Evolutionary conservation across 2,329 filamentous ascomycete species (phyloP), one percentile per base, ranked within the genome.

Genomic region (Ophiostoma triangulosporum): DNA sequence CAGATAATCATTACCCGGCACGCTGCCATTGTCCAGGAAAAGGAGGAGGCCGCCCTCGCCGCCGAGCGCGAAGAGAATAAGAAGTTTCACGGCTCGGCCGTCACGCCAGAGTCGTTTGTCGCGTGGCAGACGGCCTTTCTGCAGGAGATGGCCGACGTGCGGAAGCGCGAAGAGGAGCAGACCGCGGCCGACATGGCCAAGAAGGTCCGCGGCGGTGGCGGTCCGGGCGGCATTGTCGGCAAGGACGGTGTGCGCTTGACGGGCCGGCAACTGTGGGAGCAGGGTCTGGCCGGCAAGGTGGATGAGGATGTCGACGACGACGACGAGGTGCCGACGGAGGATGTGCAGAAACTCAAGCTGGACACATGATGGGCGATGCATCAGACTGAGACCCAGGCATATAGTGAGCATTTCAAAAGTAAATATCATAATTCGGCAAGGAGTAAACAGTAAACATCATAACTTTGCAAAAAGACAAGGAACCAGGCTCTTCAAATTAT

Each of bases 41-140:
- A 72, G 3, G 80, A 84, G 59, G 78, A 83, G 63, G 69, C 62
- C 14, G 54, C 70, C 14, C 66, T 74, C 6, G 79, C 73, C 11
- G 79, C 77, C 1, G 93, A 98, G 70, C 82, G 86, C 57, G 89
- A 93, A 67, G 93, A 98, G 73, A 98, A 98, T 67, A 81, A 84
- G 62, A 97, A 96, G 69, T 98, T 98, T 68, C 86, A 95, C 66
- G 93, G 93, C 55, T 88, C 88, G 33, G 76, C 81, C 31, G 93
- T 98, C 20, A 97, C 83, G n/a, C 75, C 81, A 22, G 88, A 95
- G 70, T 83, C 81, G 0, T 98, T 97, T 64, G 64, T 86, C 60
- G 79, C 77, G 60, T 98, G 93, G 93, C 76, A 88, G 53, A 82
- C 83, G 36, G 78, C 68, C 9, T 98, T 97, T 64, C 65, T 80